These are phyloP conservation scores for Neurospora sublineolata DNA, from an alignment of 495 filamentous ascomycete species.

Conservation along the genomic window DNA sequence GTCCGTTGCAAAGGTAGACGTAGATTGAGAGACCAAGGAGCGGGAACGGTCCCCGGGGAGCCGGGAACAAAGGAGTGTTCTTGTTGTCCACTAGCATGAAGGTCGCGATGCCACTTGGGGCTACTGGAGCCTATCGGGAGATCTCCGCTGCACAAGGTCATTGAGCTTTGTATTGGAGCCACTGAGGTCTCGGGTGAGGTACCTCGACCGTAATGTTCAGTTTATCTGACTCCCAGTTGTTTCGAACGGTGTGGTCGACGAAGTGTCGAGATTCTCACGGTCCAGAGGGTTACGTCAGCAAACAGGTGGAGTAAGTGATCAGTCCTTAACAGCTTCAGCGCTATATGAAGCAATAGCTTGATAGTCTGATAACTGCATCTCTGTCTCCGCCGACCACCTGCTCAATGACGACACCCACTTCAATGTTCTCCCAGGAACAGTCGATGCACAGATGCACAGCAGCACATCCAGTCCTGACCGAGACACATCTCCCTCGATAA, in stretches of 20 bases:
- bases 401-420: neutral
- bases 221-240: too few species aligned
- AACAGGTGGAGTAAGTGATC: neutral
- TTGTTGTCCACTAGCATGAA: too few species aligned
- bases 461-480: neutral
- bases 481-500: neutral
- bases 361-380: neutral
- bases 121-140: neutral
- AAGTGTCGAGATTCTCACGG: neutral
- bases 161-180: too few species aligned
- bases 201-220: too few species aligned
- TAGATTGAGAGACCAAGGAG: neutral
- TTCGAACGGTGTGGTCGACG: neutral
- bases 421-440: neutral
- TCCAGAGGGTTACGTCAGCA: neutral
- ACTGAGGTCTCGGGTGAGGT: too few species aligned
- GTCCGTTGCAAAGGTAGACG: neutral
- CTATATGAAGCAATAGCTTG: neutral
- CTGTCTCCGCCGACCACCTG: neutral
- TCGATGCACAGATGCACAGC: neutral
- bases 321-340: neutral
- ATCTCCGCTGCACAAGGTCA: neutral
- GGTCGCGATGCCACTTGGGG: neutral
- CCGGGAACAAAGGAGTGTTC: neutral
- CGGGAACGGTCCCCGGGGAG: neutral